These are phyloP conservation scores for Clavispora asparagi DNA, from an alignment of 805 yeast genomes.

Conservation along the genomic window DNA sequence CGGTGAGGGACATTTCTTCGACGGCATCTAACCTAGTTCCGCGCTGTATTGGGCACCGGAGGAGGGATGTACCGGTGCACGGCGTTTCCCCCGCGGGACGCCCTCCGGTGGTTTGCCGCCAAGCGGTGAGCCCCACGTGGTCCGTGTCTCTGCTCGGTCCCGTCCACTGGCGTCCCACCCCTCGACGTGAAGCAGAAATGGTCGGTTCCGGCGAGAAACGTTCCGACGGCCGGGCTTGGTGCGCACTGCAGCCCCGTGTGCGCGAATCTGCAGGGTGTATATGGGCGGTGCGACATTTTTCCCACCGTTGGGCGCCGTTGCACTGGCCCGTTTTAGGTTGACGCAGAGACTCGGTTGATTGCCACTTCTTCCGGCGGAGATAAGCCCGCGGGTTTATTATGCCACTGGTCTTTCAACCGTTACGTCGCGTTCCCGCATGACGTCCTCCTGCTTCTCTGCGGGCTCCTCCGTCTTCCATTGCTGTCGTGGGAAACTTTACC, in stretches of 20 bases:
- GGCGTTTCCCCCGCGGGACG: too few species aligned
- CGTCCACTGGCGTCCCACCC: too few species aligned
- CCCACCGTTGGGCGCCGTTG: background rate
- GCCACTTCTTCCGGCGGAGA: background rate
- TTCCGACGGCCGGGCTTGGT: background rate
- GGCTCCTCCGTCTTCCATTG: background rate
- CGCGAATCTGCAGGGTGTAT: background rate
- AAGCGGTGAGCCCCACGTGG: too few species aligned
- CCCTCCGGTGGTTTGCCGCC: too few species aligned
- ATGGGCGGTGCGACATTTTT: background rate
- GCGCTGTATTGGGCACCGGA: background rate
- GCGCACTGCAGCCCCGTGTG: background rate
- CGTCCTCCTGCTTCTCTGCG: too few species aligned
- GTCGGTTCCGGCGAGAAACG: background rate
- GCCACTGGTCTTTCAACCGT: too few species aligned
- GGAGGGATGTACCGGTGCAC: too few species aligned
- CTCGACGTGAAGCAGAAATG: too few species aligned
- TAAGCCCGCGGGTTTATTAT: too few species aligned
- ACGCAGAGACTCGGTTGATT: background rate
- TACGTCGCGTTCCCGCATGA: background rate
- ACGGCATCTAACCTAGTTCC: background rate
- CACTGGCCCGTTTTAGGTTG: background rate
- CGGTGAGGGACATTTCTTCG: background rate
- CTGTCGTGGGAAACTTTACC: background rate
- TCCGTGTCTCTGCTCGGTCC: too few species aligned